Percentiles rank a stretch among this genome's conserved stretches.
Evolutionary conservation across 2,329 filamentous ascomycete species (phyloP).

Genomic region (Xylariales sp.): DNA sequence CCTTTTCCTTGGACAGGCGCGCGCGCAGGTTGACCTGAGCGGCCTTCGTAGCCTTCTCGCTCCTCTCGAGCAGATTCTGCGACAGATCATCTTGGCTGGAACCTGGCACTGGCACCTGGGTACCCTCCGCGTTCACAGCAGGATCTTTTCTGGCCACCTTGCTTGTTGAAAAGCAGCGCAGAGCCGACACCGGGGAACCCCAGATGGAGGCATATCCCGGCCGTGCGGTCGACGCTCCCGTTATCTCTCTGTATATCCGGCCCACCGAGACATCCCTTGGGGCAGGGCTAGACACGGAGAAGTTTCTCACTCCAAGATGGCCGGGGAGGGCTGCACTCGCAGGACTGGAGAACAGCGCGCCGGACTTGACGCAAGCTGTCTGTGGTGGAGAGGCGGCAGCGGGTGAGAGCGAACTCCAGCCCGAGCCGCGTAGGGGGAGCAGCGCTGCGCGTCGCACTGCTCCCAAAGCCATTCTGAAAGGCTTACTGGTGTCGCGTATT

Average conservation of each 20-base stretch:
- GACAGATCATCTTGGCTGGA: too few species aligned
- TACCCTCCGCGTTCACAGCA: too few species aligned
- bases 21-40: conserved; percentile 87
- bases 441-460: conserved; percentile 42
- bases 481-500: background rate
- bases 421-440: conserved; percentile 40
- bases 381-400: conserved; percentile 9
- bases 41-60: conserved; percentile 81
- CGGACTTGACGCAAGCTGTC: background rate
- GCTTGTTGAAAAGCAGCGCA: conserved; percentile 14
- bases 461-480: conserved; percentile 43
- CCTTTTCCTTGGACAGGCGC: conserved; percentile 76
- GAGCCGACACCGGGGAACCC: conserved; percentile 3
- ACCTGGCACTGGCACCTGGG: background rate
- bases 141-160: conserved; percentile 3
- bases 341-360: background rate
- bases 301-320: too few species aligned
- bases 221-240: too few species aligned
- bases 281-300: too few species aligned
- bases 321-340: background rate
- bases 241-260: too few species aligned
- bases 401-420: conserved; percentile 19
- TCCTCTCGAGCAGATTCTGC: too few species aligned
- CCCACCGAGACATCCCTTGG: too few species aligned
- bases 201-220: conserved; percentile 1